These are phyloP conservation scores for Yarrowia osloensis DNA, from an alignment of 805 yeast species.

Conservation along the genomic window DNA sequence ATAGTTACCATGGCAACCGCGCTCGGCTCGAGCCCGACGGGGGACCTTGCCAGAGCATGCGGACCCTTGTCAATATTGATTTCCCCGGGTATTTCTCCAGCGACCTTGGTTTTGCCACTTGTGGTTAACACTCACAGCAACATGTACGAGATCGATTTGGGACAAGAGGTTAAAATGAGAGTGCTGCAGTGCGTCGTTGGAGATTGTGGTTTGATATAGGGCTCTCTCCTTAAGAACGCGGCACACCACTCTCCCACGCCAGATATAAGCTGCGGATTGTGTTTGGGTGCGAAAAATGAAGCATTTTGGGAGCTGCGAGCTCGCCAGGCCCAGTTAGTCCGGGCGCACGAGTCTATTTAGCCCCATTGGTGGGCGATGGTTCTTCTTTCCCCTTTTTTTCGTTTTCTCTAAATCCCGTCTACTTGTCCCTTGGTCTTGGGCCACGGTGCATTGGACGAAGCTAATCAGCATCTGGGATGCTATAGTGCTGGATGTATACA, in stretches of 20 bases:
- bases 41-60: not conserved
- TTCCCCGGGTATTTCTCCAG: too few species aligned
- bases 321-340: too few species aligned
- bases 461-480: not conserved
- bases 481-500: not conserved
- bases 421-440: not conserved
- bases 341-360: too few species aligned
- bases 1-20: not conserved
- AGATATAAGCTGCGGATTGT: not conserved
- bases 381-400: not conserved
- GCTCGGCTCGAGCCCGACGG: not conserved
- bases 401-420: not conserved
- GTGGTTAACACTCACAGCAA: not conserved
- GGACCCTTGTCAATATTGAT: not conserved
- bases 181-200: not conserved
- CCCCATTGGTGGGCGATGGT: not conserved
- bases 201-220: not conserved
- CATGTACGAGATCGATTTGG: slow-evolving; percentile 21
- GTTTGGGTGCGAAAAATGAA: too few species aligned
- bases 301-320: too few species aligned
- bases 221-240: too few species aligned
- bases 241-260: too few species aligned
- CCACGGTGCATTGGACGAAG: slow-evolving; percentile 1
- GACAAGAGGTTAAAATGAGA: not conserved
- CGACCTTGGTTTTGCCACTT: not conserved